Evolutionary conservation across 208 protist genomes (phyloP).

Genomic region (Trypanosoma cruzi): DNA sequence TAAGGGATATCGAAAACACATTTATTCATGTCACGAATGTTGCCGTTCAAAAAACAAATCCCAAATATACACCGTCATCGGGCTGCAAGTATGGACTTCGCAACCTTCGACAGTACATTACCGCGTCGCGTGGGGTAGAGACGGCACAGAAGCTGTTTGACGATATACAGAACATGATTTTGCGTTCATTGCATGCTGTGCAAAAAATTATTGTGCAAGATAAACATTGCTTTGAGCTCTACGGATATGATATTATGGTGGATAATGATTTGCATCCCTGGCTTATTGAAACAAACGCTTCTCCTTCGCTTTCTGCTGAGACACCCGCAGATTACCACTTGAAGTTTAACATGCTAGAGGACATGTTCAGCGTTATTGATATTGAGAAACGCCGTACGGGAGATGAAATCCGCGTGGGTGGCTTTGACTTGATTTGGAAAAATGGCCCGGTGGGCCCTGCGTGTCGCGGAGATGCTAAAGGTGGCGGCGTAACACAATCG

Average conservation of each 20-base stretch:
- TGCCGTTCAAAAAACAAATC: constrained; percentile 96
- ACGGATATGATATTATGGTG: constrained; percentile 94
- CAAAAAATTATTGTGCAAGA: constrained; percentile 81
- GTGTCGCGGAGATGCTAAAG: constrained; percentile 10
- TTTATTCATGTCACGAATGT: constrained; percentile 98
- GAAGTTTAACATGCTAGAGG: constrained; percentile 95
- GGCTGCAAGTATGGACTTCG: constrained; percentile 89
- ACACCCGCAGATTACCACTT: constrained; percentile 94
- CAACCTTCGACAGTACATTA: constrained; percentile 79
- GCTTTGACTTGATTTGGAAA: constrained; percentile 91
- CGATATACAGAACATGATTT: constrained; percentile 94
- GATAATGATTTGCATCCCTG: constrained; percentile 84
- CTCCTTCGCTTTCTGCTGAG: constrained; percentile 93
- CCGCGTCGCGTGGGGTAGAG: constrained; percentile 80
- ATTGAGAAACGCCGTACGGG: constrained; percentile 78
- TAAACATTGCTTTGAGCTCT: constrained; percentile 92
- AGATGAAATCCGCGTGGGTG: constrained; percentile 80
- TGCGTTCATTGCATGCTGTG: constrained; percentile 81
- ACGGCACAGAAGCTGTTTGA: constrained; percentile 89
- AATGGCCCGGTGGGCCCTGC: constrained; percentile 66
- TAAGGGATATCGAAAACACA: constrained; percentile 92
- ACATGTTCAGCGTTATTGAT: constrained; percentile 93
- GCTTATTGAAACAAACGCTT: constrained; percentile 93
- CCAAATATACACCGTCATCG: constrained; percentile 86
- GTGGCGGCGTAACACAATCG: constrained; percentile 21